Base-by-base conservation (phyloP, 2,329 filamentous ascomycete species). In the Hypoxylon sp. region DNA sequence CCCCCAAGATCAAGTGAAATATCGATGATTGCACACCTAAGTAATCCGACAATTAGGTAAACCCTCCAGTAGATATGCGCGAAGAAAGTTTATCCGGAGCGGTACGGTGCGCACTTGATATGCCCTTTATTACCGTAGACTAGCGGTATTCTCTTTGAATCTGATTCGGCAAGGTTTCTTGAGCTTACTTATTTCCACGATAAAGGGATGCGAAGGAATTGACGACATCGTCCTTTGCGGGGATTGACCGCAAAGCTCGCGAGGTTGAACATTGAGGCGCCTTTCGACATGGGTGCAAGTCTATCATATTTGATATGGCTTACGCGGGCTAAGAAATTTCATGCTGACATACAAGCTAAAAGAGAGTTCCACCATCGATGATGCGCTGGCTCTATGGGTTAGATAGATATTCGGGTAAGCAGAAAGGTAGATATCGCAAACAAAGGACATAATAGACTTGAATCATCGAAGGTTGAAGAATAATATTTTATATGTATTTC, bases 1-100 rank as follows among this genome's bases (percentile, higher is more conserved):
- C 50, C 50, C 37, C 43, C 30, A 20, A 46, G 51, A 58, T 61
- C 62, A 65, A 58, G 62, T 62, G 62, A 62, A 34, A 44, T 24
- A 24, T 37, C 17, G 19, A n/a, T 43, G 53, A 53, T 24, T 30
- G n/a, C 30, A 54, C 28, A 48, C 44, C 48, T 26, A 54, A n/a
- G n/a, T n/a, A n/a, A n/a, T n/a, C n/a, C n/a, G n/a, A n/a, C n/a
- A n/a, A n/a, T n/a, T n/a, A n/a, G n/a, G n/a, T n/a, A n/a, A n/a
- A n/a, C n/a, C n/a, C n/a, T n/a, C n/a, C n/a, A 20, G 17, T 10
- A 20, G 10, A 39, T 39, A 5, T 39, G n/a, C n/a, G n/a, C n/a
- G n/a, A n/a, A n/a, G n/a, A n/a, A n/a, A n/a, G n/a, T n/a, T n/a
- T n/a, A n/a, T n/a, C n/a, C n/a, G n/a, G n/a, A 37, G 3, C 37